Evolutionary conservation across 306 rosid genomes (phyloP), one percentile per base, ranked within the genome.

Genomic region (Quercus robur): DNA sequence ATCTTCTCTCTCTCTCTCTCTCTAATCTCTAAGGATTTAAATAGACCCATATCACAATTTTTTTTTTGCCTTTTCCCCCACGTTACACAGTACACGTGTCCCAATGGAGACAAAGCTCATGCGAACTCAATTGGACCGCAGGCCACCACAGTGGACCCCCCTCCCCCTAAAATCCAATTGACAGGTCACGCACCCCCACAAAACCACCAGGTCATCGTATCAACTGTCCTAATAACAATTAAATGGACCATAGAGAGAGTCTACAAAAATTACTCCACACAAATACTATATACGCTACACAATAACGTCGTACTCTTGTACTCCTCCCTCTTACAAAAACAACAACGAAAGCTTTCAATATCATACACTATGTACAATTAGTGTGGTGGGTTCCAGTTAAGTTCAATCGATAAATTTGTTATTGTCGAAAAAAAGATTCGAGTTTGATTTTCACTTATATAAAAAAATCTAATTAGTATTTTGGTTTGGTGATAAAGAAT

Each of bases 201-300:
- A 41, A 54, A 84, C 83, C 77, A 35, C 2, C 73, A 68, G 78
- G 88, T 76, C 21, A 84, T 3, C 8, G 13, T 76, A 87, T 77
- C 83, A 77, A 74, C n/a, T 79, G 76, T 71, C 84, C 49, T 51
- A 68, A 78, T 57, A 25, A 41, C 20, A 75, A 75, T 49, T 49
- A 17, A 26, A 25, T n/a, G 4, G 71, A 76, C 25, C 5, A 19
- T 19, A 5, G n/a, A 64, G 25, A 44, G 25, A 44, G 41, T n/a
- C 10, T 8, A 7, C 46, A 41, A 41, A 8, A 41, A 41, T 41
- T 8, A 41, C 46, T 41, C 12, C 46, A 8, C 2, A 38, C 2
- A 2, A 7, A 38, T 41, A 41, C 46, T 0, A 41, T 41, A 41
- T 8, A 41, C 46, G 8, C 46, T 41, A 8, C 3, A 41, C 46